Percentiles rank a stretch among this genome's conserved stretches.
These are phyloP conservation scores for Ophiostoma populinum DNA, from an alignment of 2,329 filamentous ascomycete genomes.

Conservation along the genomic window DNA sequence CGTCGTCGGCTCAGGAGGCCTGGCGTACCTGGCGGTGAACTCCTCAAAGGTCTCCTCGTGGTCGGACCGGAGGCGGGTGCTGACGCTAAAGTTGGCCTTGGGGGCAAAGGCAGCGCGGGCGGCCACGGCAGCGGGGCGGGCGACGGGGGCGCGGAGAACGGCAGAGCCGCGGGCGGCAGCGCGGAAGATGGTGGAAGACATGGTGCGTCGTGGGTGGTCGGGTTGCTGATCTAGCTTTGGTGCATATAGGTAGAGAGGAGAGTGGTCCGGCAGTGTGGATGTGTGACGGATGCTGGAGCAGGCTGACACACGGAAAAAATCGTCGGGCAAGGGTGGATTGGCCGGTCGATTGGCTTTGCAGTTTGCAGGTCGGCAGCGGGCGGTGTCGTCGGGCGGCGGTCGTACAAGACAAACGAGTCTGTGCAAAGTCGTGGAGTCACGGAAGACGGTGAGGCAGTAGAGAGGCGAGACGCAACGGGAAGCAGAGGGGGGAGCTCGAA, in stretches of 20 bases:
- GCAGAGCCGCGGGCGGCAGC: conserved; percentile 49
- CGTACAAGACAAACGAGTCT: background rate
- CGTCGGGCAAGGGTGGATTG: conserved; percentile 5
- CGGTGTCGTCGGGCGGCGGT: background rate
- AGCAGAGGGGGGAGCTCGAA: background rate
- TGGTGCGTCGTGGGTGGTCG: conserved; percentile 1
- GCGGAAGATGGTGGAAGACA: conserved; percentile 50
- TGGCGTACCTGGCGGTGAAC: conserved; percentile 85
- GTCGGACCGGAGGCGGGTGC: conserved; percentile 34
- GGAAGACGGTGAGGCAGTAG: background rate
- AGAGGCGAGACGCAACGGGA: conserved; percentile 2
- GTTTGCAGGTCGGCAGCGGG: conserved; percentile 1
- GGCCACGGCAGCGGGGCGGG: conserved; percentile 30
- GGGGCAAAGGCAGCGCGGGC: conserved; percentile 34
- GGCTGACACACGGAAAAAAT: conserved; percentile 4
- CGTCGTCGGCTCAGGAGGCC: too few species aligned
- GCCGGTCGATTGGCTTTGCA: conserved; percentile 5
- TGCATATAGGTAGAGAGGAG: conserved; percentile 5
- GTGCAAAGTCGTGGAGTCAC: background rate
- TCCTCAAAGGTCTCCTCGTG: conserved; percentile 97
- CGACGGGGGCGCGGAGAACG: conserved; percentile 44
- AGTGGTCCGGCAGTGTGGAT: background rate
- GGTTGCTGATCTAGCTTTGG: background rate
- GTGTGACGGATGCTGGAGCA: conserved; percentile 5
- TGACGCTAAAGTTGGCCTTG: conserved; percentile 46